phyloP scores from a whole-genome alignment of 306 rosid species.

The Hylodesmum podocarpum region DNA sequence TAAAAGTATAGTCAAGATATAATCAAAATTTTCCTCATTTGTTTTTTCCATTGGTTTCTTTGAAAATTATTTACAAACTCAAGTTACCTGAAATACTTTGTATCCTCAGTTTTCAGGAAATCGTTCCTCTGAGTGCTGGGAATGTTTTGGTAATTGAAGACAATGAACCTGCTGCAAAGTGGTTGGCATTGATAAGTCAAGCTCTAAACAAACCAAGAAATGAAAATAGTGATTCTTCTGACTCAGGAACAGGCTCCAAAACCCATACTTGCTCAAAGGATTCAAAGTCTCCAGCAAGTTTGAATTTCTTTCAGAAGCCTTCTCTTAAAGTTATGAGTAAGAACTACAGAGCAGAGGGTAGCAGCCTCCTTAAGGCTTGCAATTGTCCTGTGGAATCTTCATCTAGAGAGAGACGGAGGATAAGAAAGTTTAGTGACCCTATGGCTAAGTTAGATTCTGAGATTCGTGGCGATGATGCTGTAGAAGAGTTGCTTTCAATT shows the following conservation, averaged over 20 bases:
- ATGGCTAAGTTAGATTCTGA: slow-evolving; percentile 33
- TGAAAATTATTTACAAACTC: not conserved
- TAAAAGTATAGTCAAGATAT: not conserved
- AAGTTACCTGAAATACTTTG: slow-evolving; percentile 4
- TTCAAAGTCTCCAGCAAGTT: slow-evolving; percentile 39
- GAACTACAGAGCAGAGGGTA: slow-evolving; percentile 56
- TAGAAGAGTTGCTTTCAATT: slow-evolving; percentile 54
- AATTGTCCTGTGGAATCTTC: slow-evolving; percentile 67
- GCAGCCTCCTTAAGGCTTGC: slow-evolving; percentile 69
- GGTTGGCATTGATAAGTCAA: slow-evolving; percentile 72
- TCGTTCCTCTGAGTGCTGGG: slow-evolving; percentile 92
- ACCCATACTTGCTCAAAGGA: slow-evolving; percentile 37
- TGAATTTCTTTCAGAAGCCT: slow-evolving; percentile 74
- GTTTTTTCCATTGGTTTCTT: not conserved
- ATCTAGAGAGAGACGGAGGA: slow-evolving; percentile 48
- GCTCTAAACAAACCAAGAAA: slow-evolving; percentile 67
- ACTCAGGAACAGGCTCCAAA: slow-evolving; percentile 39
- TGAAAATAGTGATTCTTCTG: slow-evolving; percentile 35
- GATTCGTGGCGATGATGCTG: slow-evolving; percentile 1
- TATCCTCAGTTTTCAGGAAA: slow-evolving; percentile 77
- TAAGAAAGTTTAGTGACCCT: slow-evolving; percentile 53
- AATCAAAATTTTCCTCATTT: not conserved
- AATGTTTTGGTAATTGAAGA: slow-evolving; percentile 86
- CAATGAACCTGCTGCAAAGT: slow-evolving; percentile 93
- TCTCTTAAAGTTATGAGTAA: slow-evolving; percentile 66